Conservation (phyloP, 768 basidiomycete genomes). For the Daedalea quercina region DNA sequence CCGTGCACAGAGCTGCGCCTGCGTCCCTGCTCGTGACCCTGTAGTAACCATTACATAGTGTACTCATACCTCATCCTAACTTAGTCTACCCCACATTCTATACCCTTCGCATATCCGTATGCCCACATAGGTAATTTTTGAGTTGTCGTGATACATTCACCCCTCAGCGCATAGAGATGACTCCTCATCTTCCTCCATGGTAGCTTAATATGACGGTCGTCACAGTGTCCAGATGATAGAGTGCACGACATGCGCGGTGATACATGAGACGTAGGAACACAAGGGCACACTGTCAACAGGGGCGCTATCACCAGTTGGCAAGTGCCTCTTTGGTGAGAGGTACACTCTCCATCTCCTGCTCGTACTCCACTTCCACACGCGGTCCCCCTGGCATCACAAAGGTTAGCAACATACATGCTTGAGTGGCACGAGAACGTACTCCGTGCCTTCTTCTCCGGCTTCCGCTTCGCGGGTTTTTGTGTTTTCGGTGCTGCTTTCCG, state of each 20-base stretch:
- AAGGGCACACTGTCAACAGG: too few species aligned
- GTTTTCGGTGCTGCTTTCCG: constrained; percentile 49
- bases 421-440: constrained; percentile 34
- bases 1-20: background rate
- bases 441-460: constrained; percentile 54
- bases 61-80: background rate
- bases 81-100: background rate
- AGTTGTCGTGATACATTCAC: background rate
- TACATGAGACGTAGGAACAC: too few species aligned
- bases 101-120: background rate
- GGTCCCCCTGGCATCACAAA: constrained; percentile 55
- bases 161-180: background rate
- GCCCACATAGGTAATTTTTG: background rate
- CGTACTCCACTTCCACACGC: constrained; percentile 93
- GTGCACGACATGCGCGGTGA: too few species aligned
- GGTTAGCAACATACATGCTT: background rate
- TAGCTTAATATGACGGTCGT: background rate
- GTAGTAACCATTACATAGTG: background rate
- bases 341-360: constrained; percentile 73
- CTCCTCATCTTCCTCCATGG: background rate
- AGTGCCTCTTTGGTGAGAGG: constrained; percentile 24
- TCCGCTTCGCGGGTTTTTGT: constrained; percentile 41
- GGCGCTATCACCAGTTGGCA: constrained; percentile 17
- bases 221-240: too few species aligned
- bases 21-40: background rate